Percentiles rank a stretch among this genome's conserved stretches.
Conservation (phyloP, 768 basidiomycete genomes). For the Amanita subjunquillea region DNA sequence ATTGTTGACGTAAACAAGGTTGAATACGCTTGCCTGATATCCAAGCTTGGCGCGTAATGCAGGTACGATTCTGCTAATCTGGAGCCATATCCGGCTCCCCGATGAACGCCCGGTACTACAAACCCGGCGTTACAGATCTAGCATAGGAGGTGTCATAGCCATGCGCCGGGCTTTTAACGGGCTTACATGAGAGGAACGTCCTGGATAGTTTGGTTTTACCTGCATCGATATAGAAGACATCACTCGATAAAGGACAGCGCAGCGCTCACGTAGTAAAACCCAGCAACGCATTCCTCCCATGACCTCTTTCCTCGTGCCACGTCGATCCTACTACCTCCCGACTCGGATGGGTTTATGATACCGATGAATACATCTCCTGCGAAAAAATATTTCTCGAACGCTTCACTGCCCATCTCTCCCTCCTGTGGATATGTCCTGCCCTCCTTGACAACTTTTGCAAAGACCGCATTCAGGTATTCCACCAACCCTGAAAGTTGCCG, state of each 20-base stretch:
- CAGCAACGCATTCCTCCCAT: conserved; percentile 67
- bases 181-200: conserved; percentile 73
- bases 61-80: conserved; percentile 71
- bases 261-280: conserved; percentile 64
- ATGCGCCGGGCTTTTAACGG: not conserved
- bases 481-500: conserved; percentile 37
- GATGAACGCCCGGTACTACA: conserved; percentile 54
- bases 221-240: conserved; percentile 2
- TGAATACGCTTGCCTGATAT: conserved; percentile 77
- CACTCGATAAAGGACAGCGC: conserved; percentile 9
- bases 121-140: conserved; percentile 91
- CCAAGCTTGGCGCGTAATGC: conserved; percentile 73
- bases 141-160: not conserved
- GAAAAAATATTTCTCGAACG: conserved; percentile 72
- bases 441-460: conserved; percentile 64
- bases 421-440: conserved; percentile 87
- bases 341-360: conserved; percentile 22
- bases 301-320: conserved; percentile 30
- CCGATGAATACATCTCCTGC: conserved; percentile 69
- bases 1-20: conserved; percentile 86
- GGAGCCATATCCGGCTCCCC: conserved; percentile 58
- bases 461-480: conserved; percentile 47
- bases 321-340: conserved; percentile 9
- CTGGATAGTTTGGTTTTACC: conserved; percentile 87
- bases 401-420: conserved; percentile 34